phyloP scores from a whole-genome alignment of 2,329 filamentous ascomycete species.

The Harringtonia aguacate region DNA sequence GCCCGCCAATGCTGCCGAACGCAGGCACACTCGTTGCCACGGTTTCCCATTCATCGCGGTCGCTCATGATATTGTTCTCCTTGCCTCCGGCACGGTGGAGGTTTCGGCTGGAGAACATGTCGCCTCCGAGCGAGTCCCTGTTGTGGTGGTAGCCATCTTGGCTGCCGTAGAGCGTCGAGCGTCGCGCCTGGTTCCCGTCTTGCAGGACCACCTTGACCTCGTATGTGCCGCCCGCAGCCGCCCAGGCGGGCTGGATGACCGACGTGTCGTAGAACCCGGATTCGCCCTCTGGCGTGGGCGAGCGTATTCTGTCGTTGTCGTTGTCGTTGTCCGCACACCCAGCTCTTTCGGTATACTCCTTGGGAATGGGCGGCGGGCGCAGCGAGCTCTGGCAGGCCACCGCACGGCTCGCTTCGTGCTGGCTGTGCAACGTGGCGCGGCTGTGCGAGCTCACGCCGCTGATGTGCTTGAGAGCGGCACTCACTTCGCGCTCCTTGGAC shows the following conservation, averaged over 20 bases:
- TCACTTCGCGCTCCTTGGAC: slow-evolving; percentile 31
- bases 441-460: slow-evolving; percentile 16
- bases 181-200: slow-evolving; percentile 1
- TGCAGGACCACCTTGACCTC: slow-evolving; percentile 15
- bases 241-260: slow-evolving; percentile 9
- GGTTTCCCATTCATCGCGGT: slow-evolving; percentile 28
- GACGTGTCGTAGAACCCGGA: slow-evolving; percentile 8
- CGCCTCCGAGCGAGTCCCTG: neutral
- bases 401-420: slow-evolving; percentile 14
- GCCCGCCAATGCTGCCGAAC: slow-evolving; percentile 15
- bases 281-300: slow-evolving; percentile 5
- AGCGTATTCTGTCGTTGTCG: neutral
- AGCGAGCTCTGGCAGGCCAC: slow-evolving; percentile 1
- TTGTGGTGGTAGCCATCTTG: neutral
- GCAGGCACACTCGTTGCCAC: slow-evolving; percentile 21
- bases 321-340: neutral
- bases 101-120: neutral
- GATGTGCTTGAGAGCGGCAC: slow-evolving; percentile 24
- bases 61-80: slow-evolving; percentile 13
- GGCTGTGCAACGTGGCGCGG: slow-evolving; percentile 13
- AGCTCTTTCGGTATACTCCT: slow-evolving; percentile 6
- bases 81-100: neutral
- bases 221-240: slow-evolving; percentile 4
- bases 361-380: slow-evolving; percentile 8
- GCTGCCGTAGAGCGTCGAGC: no score